Percentiles rank a stretch among this genome's conserved stretches.
phyloP scores from a whole-genome alignment of 306 rosid species.

The Prinsepia uniflora region DNA sequence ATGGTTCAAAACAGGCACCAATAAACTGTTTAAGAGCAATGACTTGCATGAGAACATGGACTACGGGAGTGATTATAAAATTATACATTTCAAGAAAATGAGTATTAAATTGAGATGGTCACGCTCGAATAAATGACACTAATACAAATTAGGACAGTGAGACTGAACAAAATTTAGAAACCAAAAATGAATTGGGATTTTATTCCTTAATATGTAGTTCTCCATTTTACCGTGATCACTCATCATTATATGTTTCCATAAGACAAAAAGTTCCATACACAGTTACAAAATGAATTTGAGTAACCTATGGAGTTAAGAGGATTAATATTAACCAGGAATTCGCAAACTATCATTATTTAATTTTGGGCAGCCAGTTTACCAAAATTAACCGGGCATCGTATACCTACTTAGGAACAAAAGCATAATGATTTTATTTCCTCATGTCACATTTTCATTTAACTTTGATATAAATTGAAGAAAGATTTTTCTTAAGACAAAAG shows the following conservation, averaged over 20 bases:
- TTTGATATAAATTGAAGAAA: not conserved
- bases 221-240: not conserved
- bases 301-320: not conserved
- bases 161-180: not conserved
- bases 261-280: not conserved
- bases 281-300: not conserved
- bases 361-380: not conserved
- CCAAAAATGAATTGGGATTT: not conserved
- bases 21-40: slow-evolving; percentile 37
- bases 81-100: not conserved
- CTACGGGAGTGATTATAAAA: not conserved
- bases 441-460: not conserved
- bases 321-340: not conserved
- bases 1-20: slow-evolving; percentile 51
- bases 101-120: not conserved
- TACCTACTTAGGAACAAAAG: not conserved
- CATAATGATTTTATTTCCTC: not conserved
- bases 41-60: not conserved
- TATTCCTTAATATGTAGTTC: slow-evolving; percentile 1
- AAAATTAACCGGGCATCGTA: not conserved
- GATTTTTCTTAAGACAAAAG: not conserved
- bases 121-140: not conserved
- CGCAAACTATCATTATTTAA: not conserved
- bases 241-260: not conserved
- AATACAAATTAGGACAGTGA: not conserved